Percentiles rank a stretch among this genome's conserved stretches.
phyloP scores from a whole-genome alignment of 768 basidiomycete species.

The Imleria badia region DNA sequence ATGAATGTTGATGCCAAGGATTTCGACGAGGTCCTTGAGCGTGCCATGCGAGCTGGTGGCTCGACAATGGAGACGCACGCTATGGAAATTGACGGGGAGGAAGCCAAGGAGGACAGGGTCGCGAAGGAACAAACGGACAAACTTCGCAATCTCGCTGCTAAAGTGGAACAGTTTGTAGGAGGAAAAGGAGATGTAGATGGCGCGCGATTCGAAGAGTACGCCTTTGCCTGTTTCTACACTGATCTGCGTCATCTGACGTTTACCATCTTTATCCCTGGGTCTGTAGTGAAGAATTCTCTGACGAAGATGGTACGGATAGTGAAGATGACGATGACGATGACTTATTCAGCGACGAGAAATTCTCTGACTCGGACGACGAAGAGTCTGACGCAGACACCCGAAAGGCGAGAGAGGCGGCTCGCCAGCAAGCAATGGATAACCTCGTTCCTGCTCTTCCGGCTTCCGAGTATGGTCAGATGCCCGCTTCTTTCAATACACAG shows the following conservation, averaged over 20 bases:
- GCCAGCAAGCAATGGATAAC: conserved; percentile 69
- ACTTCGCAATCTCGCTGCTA: conserved; percentile 74
- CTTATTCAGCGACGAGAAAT: conserved; percentile 41
- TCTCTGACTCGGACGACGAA: conserved; percentile 46
- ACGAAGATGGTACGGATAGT: conserved; percentile 46
- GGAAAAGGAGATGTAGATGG: conserved; percentile 89
- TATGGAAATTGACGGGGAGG: conserved; percentile 51
- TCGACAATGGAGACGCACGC: conserved; percentile 23
- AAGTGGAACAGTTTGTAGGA: conserved; percentile 89
- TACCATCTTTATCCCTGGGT: not conserved
- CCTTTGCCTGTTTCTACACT: conserved; percentile 11
- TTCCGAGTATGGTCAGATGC: conserved; percentile 89
- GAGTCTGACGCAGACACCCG: conserved; percentile 34
- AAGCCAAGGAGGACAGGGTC: conserved; percentile 40
- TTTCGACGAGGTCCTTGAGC: conserved; percentile 72
- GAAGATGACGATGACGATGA: conserved; percentile 31
- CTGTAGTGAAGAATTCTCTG: conserved; percentile 64
- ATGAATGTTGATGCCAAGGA: conserved; percentile 73
- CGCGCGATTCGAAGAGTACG: conserved; percentile 88
- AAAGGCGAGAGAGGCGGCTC: conserved; percentile 36
- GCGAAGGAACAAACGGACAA: conserved; percentile 66
- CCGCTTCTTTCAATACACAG: conserved; percentile 73
- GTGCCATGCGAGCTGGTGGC: conserved; percentile 28
- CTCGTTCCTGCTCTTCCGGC: conserved; percentile 80
- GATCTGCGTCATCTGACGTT: conserved; percentile 2